Base-by-base conservation (phyloP, 371 early-diverging fungal genomes). In the Nematocida homosporus region DNA sequence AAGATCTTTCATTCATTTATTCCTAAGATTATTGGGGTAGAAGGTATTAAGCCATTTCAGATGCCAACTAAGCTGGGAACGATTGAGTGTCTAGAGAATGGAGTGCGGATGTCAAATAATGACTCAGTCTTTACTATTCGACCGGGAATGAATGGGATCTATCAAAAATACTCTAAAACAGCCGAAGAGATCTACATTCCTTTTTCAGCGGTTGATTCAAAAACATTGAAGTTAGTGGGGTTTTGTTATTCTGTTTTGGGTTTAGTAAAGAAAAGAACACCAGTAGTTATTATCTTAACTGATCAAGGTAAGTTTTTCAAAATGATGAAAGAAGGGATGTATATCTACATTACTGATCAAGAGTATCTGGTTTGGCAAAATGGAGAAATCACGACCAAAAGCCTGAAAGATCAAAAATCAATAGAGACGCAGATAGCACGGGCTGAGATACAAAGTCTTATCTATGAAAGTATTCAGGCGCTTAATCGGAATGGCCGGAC, bases 301-400 rank as follows among this genome's bases (percentile, higher is more conserved):
- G 60, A 72, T 42, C 51, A 50, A 61, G 75, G 75, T n/a, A 72
- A 61, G 53, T 72, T 72, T 55, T 72, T 72, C 44, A 72, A 72
- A 52, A 72, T 72, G 75, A 65, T 72, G 34, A 72, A 67, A 52
- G 75, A 72, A 10, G 37, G 53, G 4, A 59, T 72, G 2, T 72
- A 72, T 52, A 64, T 72, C 16, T 72, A 72, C 51, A 72, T 72
- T 30, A 52, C 57, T 51, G 61, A 72, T 18, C 37, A 60, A 10
- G 42, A 27, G 5, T 72, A 60, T 29, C 42, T 57, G 0, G 38
- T 72, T 55, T 72, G 75, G 75, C 75, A 72, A 34, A 53, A 63
- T 0, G 75, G 63, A 53, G 63, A 61, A 13, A 35, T 72, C 0
- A 32, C 60, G 18, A 52, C 52, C 6, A 72, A 72, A 41, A 18